These are phyloP conservation scores for Mycena polygramma DNA, from an alignment of 768 basidiomycete species.

Conservation along the genomic window DNA sequence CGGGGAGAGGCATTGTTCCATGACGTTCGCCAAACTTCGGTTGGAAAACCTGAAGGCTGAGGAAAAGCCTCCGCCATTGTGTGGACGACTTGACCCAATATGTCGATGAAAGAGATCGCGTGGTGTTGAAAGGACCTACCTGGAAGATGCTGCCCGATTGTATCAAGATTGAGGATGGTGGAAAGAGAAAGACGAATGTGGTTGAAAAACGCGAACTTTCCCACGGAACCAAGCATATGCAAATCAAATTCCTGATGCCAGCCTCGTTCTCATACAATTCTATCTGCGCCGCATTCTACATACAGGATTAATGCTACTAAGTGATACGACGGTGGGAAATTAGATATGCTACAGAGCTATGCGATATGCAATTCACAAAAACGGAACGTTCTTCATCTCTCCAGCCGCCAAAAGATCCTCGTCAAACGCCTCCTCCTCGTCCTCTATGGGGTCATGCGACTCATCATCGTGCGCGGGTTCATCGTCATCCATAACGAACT, in stretches of 20 bases:
- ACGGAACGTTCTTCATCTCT: conserved; percentile 86
- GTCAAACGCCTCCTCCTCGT: conserved; percentile 81
- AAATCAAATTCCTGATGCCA: not conserved
- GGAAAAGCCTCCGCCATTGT: not conserved
- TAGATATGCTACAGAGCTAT: conserved; percentile 27
- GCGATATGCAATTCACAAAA: conserved; percentile 55
- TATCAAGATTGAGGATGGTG: no score
- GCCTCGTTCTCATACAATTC: not conserved
- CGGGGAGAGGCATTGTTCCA: not conserved
- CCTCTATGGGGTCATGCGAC: conserved; percentile 64
- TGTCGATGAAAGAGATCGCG: not conserved
- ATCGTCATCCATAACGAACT: conserved; percentile 64
- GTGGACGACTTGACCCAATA: not conserved
- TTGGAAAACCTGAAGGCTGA: conserved; percentile 1
- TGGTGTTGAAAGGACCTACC: not conserved
- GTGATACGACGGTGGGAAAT: conserved; percentile 4
- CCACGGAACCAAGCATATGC: not conserved
- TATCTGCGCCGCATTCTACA: not conserved
- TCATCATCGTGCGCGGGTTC: conserved; percentile 50
- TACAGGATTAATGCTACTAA: conserved; percentile 11
- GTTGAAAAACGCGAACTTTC: conserved; percentile 1
- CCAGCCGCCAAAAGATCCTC: conserved; percentile 85
- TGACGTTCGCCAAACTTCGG: conserved; percentile 15
- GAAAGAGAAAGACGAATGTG: not conserved
- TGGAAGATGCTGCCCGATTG: not conserved